These are phyloP conservation scores for Phytophthora litchii DNA, from an alignment of 352 stramenopile genomes.

Conservation along the genomic window DNA sequence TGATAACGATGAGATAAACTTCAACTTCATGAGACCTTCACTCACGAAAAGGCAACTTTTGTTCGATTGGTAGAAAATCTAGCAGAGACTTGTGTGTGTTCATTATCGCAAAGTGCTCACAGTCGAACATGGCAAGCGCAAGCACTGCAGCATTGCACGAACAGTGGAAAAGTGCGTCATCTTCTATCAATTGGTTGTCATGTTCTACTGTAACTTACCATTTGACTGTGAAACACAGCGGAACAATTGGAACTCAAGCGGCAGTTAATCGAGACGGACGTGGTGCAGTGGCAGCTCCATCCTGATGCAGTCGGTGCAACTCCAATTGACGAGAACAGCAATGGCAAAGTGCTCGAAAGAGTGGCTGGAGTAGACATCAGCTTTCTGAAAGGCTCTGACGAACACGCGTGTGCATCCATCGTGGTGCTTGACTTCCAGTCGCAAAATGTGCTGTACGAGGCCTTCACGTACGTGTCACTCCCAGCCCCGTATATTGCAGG, in stretches of 20 bases:
- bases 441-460: slow-evolving; percentile 74
- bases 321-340: slow-evolving; percentile 5
- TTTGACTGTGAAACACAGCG: slow-evolving; percentile 22
- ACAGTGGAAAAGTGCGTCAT: slow-evolving; percentile 37
- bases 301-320: neutral
- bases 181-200: neutral
- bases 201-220: neutral
- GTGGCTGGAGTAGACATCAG: slow-evolving; percentile 86
- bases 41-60: slow-evolving; percentile 11
- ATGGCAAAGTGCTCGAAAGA: slow-evolving; percentile 31
- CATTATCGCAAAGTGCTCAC: slow-evolving; percentile 3
- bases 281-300: slow-evolving; percentile 46
- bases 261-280: slow-evolving; percentile 50
- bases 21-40: slow-evolving; percentile 14
- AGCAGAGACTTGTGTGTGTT: neutral
- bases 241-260: slow-evolving; percentile 70
- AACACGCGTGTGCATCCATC: slow-evolving; percentile 82
- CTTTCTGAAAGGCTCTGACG: slow-evolving; percentile 79
- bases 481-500: slow-evolving; percentile 80
- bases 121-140: slow-evolving; percentile 15
- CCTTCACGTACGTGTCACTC: slow-evolving; percentile 85
- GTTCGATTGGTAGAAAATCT: slow-evolving; percentile 22
- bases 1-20: slow-evolving; percentile 22
- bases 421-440: slow-evolving; percentile 79
- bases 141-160: slow-evolving; percentile 8